Evolutionary conservation across 805 yeast species (phyloP).

Genomic region (Vanderwaltozyma polyspora): DNA sequence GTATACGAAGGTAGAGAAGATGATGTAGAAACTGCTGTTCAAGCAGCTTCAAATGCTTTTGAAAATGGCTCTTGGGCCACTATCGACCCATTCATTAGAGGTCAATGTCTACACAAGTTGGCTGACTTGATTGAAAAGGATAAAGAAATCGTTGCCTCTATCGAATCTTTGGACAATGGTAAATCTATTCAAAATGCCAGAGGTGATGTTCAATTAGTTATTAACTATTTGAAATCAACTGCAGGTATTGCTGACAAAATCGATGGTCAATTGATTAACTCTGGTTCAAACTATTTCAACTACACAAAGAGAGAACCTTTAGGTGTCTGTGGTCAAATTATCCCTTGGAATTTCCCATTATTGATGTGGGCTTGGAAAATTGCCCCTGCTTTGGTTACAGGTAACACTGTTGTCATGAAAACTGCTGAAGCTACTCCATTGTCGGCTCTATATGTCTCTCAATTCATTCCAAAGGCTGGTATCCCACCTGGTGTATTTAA

Average conservation of each 20-base stretch:
- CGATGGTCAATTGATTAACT: conserved; percentile 45
- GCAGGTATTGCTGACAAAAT: conserved; percentile 76
- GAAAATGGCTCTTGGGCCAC: conserved; percentile 52
- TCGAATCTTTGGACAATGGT: conserved; percentile 87
- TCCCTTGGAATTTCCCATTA: conserved; percentile 91
- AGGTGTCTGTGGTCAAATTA: conserved; percentile 82
- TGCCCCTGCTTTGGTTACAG: conserved; percentile 79
- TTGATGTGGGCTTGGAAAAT: conserved; percentile 81
- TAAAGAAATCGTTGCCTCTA: conserved; percentile 61
- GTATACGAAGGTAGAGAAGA: conserved; percentile 58
- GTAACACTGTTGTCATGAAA: conserved; percentile 75
- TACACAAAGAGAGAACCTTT: conserved; percentile 71
- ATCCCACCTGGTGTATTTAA: conserved; percentile 75
- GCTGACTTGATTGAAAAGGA: conserved; percentile 73
- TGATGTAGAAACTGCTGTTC: conserved; percentile 76
- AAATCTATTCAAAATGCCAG: conserved; percentile 63
- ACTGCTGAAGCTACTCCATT: conserved; percentile 84
- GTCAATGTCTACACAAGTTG: conserved; percentile 49
- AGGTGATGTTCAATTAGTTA: conserved; percentile 66
- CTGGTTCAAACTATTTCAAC: conserved; percentile 52
- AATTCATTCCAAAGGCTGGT: conserved; percentile 61
- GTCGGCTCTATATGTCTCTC: conserved; percentile 61
- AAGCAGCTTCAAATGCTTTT: conserved; percentile 74
- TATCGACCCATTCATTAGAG: conserved; percentile 56
- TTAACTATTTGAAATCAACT: conserved; percentile 66